Percentiles rank a stretch among this genome's conserved stretches.
phyloP scores from a whole-genome alignment of 306 rosid genomes.

The Psophocarpus tetragonolobus region DNA sequence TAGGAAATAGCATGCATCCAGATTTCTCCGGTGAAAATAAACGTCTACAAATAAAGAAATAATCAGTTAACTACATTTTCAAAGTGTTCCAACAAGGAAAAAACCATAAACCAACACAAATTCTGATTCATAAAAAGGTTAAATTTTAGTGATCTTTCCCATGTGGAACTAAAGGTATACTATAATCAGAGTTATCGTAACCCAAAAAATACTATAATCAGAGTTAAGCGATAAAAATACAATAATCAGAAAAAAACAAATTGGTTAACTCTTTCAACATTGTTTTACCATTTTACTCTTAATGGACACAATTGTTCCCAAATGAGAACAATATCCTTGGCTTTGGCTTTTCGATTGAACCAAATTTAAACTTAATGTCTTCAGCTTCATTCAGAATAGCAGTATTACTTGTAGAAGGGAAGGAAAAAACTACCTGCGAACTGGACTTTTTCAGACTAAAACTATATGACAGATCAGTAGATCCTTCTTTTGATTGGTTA shows the following conservation, averaged over 20 bases:
- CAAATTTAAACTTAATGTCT: conserved; percentile 68
- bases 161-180: neutral
- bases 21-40: neutral
- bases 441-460: conserved; percentile 61
- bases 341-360: conserved; percentile 55
- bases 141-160: neutral
- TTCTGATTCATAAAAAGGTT: neutral
- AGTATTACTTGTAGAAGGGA: conserved; percentile 69
- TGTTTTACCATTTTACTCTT: conserved; percentile 12
- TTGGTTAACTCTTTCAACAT: neutral
- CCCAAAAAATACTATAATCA: neutral
- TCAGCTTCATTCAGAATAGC: conserved; percentile 39
- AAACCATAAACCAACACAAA: neutral
- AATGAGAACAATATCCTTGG: conserved; percentile 56
- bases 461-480: conserved; percentile 47
- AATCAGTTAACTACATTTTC: neutral
- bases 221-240: neutral
- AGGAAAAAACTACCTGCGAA: conserved; percentile 56
- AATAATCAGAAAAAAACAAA: neutral
- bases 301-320: conserved; percentile 56
- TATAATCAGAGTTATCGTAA: neutral
- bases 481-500: conserved; percentile 45
- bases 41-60: neutral
- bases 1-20: neutral
- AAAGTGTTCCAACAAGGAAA: neutral